Evolutionary conservation across 2,329 filamentous ascomycete species (phyloP), one percentile per base, ranked within the genome.

Genomic region (Colletotrichum sojae): DNA sequence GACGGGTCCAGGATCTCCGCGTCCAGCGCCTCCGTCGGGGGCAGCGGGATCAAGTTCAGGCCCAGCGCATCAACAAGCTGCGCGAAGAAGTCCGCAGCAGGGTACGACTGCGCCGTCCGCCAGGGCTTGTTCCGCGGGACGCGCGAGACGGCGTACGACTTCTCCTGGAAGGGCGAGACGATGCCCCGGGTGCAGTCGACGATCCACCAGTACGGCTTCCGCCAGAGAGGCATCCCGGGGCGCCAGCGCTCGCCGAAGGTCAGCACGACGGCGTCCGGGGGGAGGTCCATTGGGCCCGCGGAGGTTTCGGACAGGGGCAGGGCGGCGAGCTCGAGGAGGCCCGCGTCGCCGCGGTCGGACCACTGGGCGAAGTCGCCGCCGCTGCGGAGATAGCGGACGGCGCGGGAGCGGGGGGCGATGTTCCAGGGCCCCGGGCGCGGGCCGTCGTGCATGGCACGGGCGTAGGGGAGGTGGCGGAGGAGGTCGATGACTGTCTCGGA

Each of bases 51-150:
- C 4, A 45, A 22, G 36, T 40, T 55, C 36, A n/a, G 15, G 6
- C 55, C 63, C 55, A 67, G 8, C 10, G 59, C 63, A 1, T 55
- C 9, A 12, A 66, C 18, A 10, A 69, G 62, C 15, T 55, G 36
- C 13, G 49, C 49, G 67, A 69, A 69, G 20, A 56, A 69, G 10
- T 67, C 63, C 2, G 8, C 18, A 6, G 46, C 62, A 4, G 67
- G 39, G 43, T 56, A 67, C 1, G 67, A 69, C 49, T 60, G 67
- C 3, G 27, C 36, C 1, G 45, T 52, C 15, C 67, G 43, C 67
- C 67, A 69, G 31, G 66, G 67, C 55, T 69, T 69, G 56, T 69
- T 69, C 3, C 67, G 62, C n/a, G 67, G 67, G 16, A 69, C 67
- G 18, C 31, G 51, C 12, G 36, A 62, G 20, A 69, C 55, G 25